phyloP scores from a whole-genome alignment of 2,329 filamentous ascomycete genomes.

The Ascomycota sp. region DNA sequence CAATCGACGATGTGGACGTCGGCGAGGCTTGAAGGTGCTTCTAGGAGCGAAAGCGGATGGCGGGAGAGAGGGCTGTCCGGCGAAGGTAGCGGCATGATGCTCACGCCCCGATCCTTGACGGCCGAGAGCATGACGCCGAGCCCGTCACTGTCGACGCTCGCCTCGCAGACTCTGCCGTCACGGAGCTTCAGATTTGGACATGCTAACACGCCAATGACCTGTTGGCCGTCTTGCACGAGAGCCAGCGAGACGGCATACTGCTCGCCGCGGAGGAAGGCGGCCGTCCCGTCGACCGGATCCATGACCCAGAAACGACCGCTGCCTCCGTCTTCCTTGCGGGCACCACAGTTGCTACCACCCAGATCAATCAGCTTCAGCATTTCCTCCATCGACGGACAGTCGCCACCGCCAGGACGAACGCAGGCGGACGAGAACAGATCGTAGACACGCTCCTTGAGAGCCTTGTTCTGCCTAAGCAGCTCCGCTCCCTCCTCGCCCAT shows the following conservation, averaged over 20 bases:
- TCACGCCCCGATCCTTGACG: slow-evolving; percentile 11
- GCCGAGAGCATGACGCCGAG: slow-evolving; percentile 16
- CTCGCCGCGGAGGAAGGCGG: slow-evolving; percentile 34
- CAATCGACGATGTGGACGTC: slow-evolving; percentile 14
- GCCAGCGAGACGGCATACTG: slow-evolving; percentile 41
- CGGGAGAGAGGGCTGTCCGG: slow-evolving; percentile 4
- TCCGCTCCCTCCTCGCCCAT: slow-evolving; percentile 37
- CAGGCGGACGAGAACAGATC: slow-evolving; percentile 20
- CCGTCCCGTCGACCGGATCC: slow-evolving; percentile 42
- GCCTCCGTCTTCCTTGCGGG: slow-evolving; percentile 6
- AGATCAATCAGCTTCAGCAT: slow-evolving; percentile 40
- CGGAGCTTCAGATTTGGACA: slow-evolving; percentile 32
- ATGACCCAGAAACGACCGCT: slow-evolving; percentile 32
- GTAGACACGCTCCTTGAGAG: slow-evolving; percentile 30
- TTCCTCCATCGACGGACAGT: slow-evolving; percentile 22
- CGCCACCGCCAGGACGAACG: background rate
- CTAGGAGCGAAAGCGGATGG: slow-evolving; percentile 5
- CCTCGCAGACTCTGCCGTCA: slow-evolving; percentile 12
- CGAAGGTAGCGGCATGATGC: slow-evolving; percentile 5
- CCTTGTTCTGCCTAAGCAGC: slow-evolving; percentile 23
- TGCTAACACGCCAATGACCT: slow-evolving; percentile 35
- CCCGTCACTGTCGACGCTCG: slow-evolving; percentile 10
- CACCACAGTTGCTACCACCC: slow-evolving; percentile 21
- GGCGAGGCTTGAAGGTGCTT: slow-evolving; percentile 4
- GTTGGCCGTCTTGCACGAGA: slow-evolving; percentile 31